Evolutionary conservation across 2,329 filamentous ascomycete species (phyloP).

Genomic region (Paecilomyces variotii): DNA sequence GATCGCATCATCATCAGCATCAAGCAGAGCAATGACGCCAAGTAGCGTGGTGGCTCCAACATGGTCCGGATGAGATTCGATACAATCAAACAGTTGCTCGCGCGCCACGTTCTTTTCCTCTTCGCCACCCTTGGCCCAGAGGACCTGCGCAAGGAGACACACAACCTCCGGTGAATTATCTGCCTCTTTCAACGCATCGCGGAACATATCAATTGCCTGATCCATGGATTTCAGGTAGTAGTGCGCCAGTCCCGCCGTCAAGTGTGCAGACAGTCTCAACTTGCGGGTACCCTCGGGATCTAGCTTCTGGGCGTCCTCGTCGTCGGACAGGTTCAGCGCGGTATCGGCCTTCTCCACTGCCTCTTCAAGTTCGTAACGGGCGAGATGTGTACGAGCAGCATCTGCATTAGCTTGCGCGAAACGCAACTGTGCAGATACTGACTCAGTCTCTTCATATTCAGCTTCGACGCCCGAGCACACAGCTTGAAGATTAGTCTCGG

Average conservation of each 20-base stretch:
- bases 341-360: constrained; percentile 75
- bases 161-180: constrained; percentile 70
- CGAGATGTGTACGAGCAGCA: constrained; percentile 74
- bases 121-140: constrained; percentile 81
- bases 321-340: constrained; percentile 70
- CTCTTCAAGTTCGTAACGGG: constrained; percentile 53
- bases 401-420: constrained; percentile 83
- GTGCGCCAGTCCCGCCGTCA: constrained; percentile 76
- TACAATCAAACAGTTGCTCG: constrained; percentile 69
- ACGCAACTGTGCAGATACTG: constrained; percentile 59
- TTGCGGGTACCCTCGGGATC: constrained; percentile 55
- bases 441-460: constrained; percentile 79
- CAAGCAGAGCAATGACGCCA: constrained; percentile 74
- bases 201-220: constrained; percentile 70
- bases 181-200: constrained; percentile 69
- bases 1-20: constrained; percentile 68
- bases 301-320: constrained; percentile 58
- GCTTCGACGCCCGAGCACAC: constrained; percentile 66
- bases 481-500: constrained; percentile 55
- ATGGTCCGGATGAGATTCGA: constrained; percentile 66
- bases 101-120: constrained; percentile 68
- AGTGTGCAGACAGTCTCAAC: constrained; percentile 71
- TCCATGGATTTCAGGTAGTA: constrained; percentile 62
- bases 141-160: constrained; percentile 79
- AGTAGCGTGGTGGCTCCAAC: constrained; percentile 73